Evolutionary conservation across 2,329 filamentous ascomycete species (phyloP), one percentile per base, ranked within the genome.

Genomic region (Trichoderma lentiforme): DNA sequence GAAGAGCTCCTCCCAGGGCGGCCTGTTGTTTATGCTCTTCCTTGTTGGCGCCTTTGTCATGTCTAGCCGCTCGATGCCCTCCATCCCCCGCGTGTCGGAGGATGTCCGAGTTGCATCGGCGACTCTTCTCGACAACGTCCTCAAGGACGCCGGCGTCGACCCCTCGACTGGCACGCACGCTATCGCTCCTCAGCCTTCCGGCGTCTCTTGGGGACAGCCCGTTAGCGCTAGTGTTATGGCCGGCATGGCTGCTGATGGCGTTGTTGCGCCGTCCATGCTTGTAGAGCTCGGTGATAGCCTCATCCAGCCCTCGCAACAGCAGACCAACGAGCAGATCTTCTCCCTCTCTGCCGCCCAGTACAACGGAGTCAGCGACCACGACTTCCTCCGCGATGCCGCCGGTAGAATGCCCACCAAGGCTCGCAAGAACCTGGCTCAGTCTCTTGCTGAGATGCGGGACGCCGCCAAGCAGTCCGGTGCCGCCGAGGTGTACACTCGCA

Each of bases 31-130:
- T 82, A 97, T 98, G 94, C 92, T 98, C 76, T 92, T 99, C 79
- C 92, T 99, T 70, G 95, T 97, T 75, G 96, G 96, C 79, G 96
- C 96, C 68, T 97, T 98, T 80, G 94, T 98, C 77, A 92, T 96
- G 74, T 98, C 95, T 36, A 97, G 95, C 83, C 90, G 90, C 76
- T 89, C 90, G 58, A 86, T 91, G 24, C 89, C 91, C 51, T 89
- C 90, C 76, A 91, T 97, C 76, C 92, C 93, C 65, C 89, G 89
- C 71, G 91, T 95, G 79, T 92, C 93, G 43, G 92, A 95, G 71
- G 92, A 95, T 76, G 90, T 96, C 71, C 91, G 93, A 73, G 91
- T 89, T 74, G 93, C 92, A 53, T 94, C 93, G 15, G 91, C 92
- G 65, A 89, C 90, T 24, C 88, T 96, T 24, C 88, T 96, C 71